These are phyloP conservation scores for Termitomyces sp. DNA, from an alignment of 768 basidiomycete genomes.

Conservation along the genomic window DNA sequence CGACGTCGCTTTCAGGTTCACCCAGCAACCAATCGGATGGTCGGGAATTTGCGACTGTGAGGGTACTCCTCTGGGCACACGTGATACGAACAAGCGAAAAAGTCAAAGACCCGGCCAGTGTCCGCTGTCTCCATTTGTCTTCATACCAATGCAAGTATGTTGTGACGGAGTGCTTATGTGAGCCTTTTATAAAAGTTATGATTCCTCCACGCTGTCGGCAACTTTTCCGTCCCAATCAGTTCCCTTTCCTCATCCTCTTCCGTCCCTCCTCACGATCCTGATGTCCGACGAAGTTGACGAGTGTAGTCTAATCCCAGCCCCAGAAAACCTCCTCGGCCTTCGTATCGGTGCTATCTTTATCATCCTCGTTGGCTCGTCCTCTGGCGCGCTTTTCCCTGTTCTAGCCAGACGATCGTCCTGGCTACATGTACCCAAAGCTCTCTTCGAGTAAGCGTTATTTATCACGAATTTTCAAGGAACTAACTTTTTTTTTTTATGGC, in stretches of 20 bases:
- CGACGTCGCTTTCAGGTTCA: no score
- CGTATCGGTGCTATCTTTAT: constrained; percentile 76
- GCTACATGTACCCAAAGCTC: constrained; percentile 51
- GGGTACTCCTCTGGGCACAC: not conserved
- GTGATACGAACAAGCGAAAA: not conserved
- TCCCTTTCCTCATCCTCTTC: not conserved
- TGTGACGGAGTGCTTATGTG: not conserved
- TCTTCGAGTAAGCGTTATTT: constrained; percentile 61
- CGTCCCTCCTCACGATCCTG: constrained; percentile 1
- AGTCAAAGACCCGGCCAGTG: not conserved
- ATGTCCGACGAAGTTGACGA: constrained; percentile 19
- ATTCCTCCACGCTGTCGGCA: not conserved
- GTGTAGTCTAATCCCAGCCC: constrained; percentile 54
- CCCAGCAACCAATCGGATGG: not conserved
- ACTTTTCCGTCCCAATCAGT: not conserved
- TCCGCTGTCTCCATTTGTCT: not conserved
- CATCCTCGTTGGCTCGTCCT: constrained; percentile 54
- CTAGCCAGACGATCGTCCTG: constrained; percentile 48
- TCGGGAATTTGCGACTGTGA: not conserved
- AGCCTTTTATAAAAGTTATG: not conserved
- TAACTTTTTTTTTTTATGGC: not conserved
- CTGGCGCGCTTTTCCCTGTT: constrained; percentile 72
- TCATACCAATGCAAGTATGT: not conserved
- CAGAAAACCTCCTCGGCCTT: constrained; percentile 42
- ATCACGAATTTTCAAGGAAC: not conserved